A percentile compares a stretch with the other conserved stretches of the same genome.
Evolutionary conservation across 805 yeast genomes (phyloP).

Genomic region (Sugiyamaella lignohabitans): DNA sequence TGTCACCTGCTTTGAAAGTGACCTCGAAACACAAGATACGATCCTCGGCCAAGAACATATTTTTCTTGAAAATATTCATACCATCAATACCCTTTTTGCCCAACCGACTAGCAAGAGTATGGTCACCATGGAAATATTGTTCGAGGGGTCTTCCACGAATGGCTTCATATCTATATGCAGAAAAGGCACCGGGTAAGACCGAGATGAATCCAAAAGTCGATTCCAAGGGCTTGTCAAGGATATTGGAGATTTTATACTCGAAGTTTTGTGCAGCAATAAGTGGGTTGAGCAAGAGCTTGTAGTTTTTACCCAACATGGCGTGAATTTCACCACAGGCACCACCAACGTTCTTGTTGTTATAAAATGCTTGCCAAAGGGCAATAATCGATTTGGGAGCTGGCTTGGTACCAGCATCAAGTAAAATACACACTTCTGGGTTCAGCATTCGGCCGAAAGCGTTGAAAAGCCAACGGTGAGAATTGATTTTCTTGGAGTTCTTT

Average conservation of each 20-base stretch:
- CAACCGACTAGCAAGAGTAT: conserved; percentile 39
- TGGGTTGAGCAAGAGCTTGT: conserved; percentile 43
- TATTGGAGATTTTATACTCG: conserved; percentile 61
- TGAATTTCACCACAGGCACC: conserved; percentile 72
- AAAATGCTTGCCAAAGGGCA: conserved; percentile 58
- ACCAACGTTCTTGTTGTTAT: conserved; percentile 51
- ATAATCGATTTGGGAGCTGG: conserved; percentile 52
- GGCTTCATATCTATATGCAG: conserved; percentile 57
- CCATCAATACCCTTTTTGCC: conserved; percentile 54
- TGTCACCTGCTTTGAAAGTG: conserved; percentile 49
- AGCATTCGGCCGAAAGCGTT: conserved; percentile 54
- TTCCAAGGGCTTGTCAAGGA: conserved; percentile 61
- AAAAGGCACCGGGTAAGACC: conserved; percentile 64
- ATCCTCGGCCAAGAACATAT: conserved; percentile 67
- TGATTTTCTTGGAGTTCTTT: conserved; percentile 56
- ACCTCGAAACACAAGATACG: conserved; percentile 61
- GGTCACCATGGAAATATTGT: conserved; percentile 63
- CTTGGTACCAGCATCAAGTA: conserved; percentile 60
- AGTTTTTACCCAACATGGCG: conserved; percentile 47
- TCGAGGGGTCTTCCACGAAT: conserved; percentile 58
- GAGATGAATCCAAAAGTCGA: conserved; percentile 58
- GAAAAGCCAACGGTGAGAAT: conserved; percentile 65
- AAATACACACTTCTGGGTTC: conserved; percentile 50
- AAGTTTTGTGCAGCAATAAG: conserved; percentile 60
- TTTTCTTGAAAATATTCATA: conserved; percentile 57